A percentile compares a stretch with the other conserved stretches of the same genome.
These are phyloP conservation scores for Rhododendron henanense DNA, from an alignment of 148 eudicot species.

Conservation along the genomic window DNA sequence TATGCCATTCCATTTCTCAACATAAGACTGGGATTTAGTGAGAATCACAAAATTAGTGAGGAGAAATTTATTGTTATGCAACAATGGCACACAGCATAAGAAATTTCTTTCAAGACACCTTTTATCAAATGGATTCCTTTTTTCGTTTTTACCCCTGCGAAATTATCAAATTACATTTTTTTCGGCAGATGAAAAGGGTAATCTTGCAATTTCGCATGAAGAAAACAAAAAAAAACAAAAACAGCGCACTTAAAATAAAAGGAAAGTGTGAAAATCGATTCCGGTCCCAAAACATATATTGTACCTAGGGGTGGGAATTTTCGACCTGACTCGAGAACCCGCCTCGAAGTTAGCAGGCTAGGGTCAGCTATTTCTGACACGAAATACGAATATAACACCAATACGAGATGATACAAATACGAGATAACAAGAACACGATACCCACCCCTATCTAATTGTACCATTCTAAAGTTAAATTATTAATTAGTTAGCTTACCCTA, in stretches of 20 bases:
- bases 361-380: too few species aligned
- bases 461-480: not conserved
- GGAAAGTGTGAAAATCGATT: not conserved
- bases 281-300: not conserved
- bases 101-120: not conserved
- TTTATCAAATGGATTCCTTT: not conserved
- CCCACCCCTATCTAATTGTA: too few species aligned
- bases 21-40: too few species aligned
- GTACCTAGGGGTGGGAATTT: not conserved
- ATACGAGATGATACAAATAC: too few species aligned
- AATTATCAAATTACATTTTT: too few species aligned
- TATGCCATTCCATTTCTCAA: too few species aligned
- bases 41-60: too few species aligned
- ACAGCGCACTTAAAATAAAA: not conserved
- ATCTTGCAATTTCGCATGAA: not conserved
- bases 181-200: not conserved
- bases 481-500: conserved; percentile 35
- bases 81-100: not conserved
- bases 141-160: not conserved
- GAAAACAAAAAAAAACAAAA: not conserved
- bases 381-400: too few species aligned
- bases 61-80: too few species aligned
- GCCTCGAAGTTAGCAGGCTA: too few species aligned
- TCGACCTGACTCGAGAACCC: too few species aligned
- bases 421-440: too few species aligned